These are phyloP conservation scores for Lycium ferocissimum DNA, from an alignment of 257 asterid species.

Conservation along the genomic window DNA sequence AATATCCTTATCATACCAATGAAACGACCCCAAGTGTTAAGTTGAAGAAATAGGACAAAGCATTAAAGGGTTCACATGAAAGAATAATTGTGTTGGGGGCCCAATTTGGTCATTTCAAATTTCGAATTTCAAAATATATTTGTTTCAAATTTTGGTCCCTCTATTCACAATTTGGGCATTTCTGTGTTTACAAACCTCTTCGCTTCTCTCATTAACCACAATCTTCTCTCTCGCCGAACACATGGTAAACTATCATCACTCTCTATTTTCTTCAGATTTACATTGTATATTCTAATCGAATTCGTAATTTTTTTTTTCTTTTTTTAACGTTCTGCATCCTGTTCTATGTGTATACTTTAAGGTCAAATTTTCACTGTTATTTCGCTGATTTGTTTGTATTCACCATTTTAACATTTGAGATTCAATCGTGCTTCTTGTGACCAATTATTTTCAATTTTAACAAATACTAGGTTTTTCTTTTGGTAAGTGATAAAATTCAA, in stretches of 20 bases:
- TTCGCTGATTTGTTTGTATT: background rate
- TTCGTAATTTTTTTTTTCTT: background rate
- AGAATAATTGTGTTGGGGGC: background rate
- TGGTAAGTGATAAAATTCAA: background rate
- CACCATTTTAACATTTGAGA: background rate
- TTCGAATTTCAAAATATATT: background rate
- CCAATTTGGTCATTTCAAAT: conserved; percentile 4
- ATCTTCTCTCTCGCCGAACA: background rate
- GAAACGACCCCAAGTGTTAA: no score
- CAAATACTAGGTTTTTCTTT: background rate
- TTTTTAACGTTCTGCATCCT: background rate
- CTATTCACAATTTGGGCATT: background rate
- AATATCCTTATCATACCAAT: no score
- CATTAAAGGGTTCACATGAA: no score
- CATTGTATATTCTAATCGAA: background rate
- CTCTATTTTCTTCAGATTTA: background rate
- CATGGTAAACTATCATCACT: background rate
- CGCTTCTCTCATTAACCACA: background rate
- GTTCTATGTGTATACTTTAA: background rate
- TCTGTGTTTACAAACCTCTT: background rate
- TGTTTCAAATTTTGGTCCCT: background rate
- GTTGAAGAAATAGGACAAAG: no score
- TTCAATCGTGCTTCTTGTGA: background rate
- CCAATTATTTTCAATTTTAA: background rate
- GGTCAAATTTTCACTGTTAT: background rate